These are phyloP conservation scores for Fusarium luffae DNA, from an alignment of 2,329 filamentous ascomycete species.

Conservation along the genomic window DNA sequence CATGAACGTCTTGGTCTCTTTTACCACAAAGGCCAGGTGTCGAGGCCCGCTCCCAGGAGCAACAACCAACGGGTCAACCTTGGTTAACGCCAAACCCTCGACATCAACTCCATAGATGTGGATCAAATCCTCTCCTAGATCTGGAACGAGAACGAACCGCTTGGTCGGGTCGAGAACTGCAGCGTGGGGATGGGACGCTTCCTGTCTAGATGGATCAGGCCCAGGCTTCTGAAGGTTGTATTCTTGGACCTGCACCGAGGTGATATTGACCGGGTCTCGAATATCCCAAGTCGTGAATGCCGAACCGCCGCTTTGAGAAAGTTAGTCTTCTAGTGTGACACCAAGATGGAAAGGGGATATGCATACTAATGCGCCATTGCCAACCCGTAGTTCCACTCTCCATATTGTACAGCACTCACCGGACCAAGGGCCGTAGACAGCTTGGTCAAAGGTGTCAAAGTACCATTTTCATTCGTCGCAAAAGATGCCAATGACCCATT, in stretches of 20 bases:
- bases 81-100: constrained; percentile 57
- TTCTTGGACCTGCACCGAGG: constrained; percentile 52
- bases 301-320: constrained; percentile 50
- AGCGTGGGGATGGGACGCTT: constrained; percentile 71
- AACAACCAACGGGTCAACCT: constrained; percentile 55
- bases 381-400: constrained; percentile 53
- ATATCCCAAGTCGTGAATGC: constrained; percentile 60
- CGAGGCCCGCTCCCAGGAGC: constrained; percentile 70
- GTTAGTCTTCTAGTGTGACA: constrained; percentile 11
- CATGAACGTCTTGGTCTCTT: constrained; percentile 60
- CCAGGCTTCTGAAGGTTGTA: constrained; percentile 55
- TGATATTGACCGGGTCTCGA: constrained; percentile 52
- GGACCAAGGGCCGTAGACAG: constrained; percentile 54
- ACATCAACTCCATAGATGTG: constrained; percentile 63
- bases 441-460: constrained; percentile 52
- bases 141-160: constrained; percentile 71
- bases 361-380: constrained; percentile 61
- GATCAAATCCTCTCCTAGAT: constrained; percentile 73
- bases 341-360: not conserved
- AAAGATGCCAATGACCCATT: constrained; percentile 61
- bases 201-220: constrained; percentile 60
- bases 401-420: constrained; percentile 58
- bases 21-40: constrained; percentile 69
- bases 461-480: constrained; percentile 52
- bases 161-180: constrained; percentile 73